A percentile compares a stretch with the other conserved stretches of the same genome.
phyloP scores from a whole-genome alignment of 2,329 filamentous ascomycete species.

The Aureobasidium zeae region DNA sequence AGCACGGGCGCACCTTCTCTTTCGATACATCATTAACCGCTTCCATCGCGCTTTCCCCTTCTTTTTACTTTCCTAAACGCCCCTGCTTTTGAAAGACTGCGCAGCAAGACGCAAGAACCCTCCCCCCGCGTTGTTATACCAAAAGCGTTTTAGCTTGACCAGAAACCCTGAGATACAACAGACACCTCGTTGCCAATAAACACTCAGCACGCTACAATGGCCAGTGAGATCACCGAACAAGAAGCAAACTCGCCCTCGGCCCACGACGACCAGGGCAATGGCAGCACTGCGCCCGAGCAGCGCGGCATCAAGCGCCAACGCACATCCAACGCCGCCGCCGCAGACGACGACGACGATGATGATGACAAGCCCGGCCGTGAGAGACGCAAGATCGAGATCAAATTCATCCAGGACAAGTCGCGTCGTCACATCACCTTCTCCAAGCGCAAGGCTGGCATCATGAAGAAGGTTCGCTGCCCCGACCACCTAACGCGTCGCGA shows the following conservation, averaged over 20 bases:
- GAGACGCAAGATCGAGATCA: conserved; percentile 99
- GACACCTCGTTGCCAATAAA: not conserved
- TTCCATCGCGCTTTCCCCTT: not conserved
- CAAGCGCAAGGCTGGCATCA: conserved; percentile 98
- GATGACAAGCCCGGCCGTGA: conserved; percentile 97
- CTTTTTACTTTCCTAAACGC: not conserved
- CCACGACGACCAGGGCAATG: conserved; percentile 56
- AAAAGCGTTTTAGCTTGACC: conserved; percentile 12
- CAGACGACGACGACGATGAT: conserved; percentile 91
- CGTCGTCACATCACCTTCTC: conserved; percentile 99
- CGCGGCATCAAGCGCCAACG: conserved; percentile 87
- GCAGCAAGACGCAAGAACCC: not conserved
- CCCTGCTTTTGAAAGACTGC: not conserved
- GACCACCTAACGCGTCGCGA: conserved; percentile 15
- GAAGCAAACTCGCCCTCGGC: conserved; percentile 42
- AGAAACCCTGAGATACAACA: too few relatives aligned
- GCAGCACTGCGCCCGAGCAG: conserved; percentile 50
- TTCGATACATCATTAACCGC: not conserved
- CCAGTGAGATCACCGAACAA: conserved; percentile 42
- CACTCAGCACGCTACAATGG: conserved; percentile 28
- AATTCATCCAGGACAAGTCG: conserved; percentile 99
- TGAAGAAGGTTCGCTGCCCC: conserved; percentile 76
- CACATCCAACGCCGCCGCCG: conserved; percentile 45
- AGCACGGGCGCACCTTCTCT: not conserved
- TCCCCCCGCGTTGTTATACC: not conserved